Evolutionary conservation across 139 green algal genomes (phyloP).

Genomic region (Tetraselmis striata): DNA sequence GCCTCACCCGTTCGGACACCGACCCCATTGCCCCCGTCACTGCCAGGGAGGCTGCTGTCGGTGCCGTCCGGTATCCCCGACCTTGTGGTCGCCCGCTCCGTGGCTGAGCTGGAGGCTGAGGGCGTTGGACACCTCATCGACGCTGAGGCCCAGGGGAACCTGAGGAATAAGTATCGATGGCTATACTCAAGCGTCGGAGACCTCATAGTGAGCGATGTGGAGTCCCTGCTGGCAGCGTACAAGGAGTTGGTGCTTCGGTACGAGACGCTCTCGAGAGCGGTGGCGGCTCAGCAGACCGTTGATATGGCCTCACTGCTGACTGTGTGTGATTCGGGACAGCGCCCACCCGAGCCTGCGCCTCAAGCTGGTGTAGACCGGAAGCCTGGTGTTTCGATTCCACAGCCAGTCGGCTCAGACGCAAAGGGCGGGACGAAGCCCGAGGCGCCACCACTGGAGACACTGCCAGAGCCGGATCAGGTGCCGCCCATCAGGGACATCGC

Average conservation of each 20-base stretch:
- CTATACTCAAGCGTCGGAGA: slow-evolving; percentile 51
- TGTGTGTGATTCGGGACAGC: too few relatives aligned
- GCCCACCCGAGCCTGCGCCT: too few relatives aligned
- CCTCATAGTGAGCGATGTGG: slow-evolving; percentile 66
- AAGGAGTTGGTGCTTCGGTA: slow-evolving; percentile 76
- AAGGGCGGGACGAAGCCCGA: too few relatives aligned
- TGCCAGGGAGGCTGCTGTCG: neutral
- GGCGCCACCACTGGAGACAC: too few relatives aligned
- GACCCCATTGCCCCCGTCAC: neutral
- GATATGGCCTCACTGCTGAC: neutral
- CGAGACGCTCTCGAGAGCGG: slow-evolving; percentile 41
- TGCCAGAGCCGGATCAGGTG: too few relatives aligned
- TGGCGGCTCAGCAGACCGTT: neutral
- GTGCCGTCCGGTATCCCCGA: neutral
- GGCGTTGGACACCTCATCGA: neutral
- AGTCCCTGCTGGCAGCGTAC: slow-evolving; percentile 59
- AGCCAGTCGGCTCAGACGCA: too few relatives aligned
- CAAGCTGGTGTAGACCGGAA: too few relatives aligned
- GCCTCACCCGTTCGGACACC: neutral
- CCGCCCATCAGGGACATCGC: too few relatives aligned
- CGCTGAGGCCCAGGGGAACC: neutral
- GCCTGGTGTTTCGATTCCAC: too few relatives aligned
- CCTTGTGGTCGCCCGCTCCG: neutral
- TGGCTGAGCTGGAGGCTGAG: slow-evolving; percentile 3
- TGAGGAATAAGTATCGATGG: neutral